These are phyloP conservation scores for Herpotrichia juniperi DNA, from an alignment of 2,329 filamentous ascomycete species.

Conservation along the genomic window DNA sequence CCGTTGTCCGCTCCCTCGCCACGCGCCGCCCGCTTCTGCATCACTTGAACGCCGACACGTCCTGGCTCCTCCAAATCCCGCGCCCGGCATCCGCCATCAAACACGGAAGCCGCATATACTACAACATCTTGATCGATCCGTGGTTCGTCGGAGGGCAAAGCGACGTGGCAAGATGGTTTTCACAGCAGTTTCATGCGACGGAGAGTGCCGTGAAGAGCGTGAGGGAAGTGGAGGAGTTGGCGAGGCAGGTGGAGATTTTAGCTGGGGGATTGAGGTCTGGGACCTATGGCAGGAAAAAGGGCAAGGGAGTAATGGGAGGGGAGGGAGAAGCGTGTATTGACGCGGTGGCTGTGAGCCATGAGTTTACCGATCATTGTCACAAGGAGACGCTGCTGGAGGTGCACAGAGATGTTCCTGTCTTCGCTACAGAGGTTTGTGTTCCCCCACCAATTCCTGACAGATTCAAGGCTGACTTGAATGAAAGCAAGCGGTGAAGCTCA, in stretches of 20 bases:
- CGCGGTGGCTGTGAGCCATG: slow-evolving; percentile 65
- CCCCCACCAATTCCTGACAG: neutral
- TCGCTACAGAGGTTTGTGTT: slow-evolving; percentile 58
- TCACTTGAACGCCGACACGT: slow-evolving; percentile 71
- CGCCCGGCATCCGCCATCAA: slow-evolving; percentile 53
- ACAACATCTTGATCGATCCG: slow-evolving; percentile 70
- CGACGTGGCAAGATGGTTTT: slow-evolving; percentile 70
- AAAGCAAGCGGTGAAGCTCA: slow-evolving; percentile 61
- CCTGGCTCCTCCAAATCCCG: slow-evolving; percentile 70
- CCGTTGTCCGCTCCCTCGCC: slow-evolving; percentile 47
- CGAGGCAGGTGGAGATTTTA: slow-evolving; percentile 57
- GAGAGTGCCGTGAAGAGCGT: slow-evolving; percentile 62
- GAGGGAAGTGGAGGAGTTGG: slow-evolving; percentile 59
- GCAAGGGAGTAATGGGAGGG: slow-evolving; percentile 13
- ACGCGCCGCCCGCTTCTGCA: slow-evolving; percentile 61
- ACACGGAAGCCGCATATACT: slow-evolving; percentile 58
- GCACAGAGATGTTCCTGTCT: slow-evolving; percentile 60
- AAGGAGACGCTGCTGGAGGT: slow-evolving; percentile 63
- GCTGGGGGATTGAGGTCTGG: slow-evolving; percentile 35
- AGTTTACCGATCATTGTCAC: slow-evolving; percentile 74
- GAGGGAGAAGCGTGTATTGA: slow-evolving; percentile 57
- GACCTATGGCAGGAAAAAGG: slow-evolving; percentile 23
- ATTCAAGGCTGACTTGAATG: neutral
- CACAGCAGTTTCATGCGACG: slow-evolving; percentile 67
- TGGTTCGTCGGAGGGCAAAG: slow-evolving; percentile 69